Conservation (phyloP, 176 grass and related monocot genomes). For the Chloris gayana region DNA sequence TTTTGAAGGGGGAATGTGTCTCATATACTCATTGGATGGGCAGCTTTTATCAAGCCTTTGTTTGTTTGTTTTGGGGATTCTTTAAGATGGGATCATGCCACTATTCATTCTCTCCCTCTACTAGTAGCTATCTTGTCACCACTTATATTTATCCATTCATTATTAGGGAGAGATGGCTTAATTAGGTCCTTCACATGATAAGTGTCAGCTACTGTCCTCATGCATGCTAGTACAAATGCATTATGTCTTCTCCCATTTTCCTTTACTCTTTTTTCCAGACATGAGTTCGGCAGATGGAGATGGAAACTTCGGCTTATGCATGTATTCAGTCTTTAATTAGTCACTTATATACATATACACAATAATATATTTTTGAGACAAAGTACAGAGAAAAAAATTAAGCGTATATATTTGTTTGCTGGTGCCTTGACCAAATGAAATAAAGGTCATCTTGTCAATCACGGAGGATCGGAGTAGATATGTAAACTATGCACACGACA, state of each 20-base stretch:
- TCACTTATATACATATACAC: not conserved
- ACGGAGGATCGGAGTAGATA: not conserved
- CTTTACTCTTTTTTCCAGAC: not conserved
- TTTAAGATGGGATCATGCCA: conserved; percentile 39
- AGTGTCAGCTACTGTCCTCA: not conserved
- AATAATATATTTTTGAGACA: not conserved
- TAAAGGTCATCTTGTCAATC: conserved; percentile 39
- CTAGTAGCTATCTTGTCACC: too few relatives aligned
- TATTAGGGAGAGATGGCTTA: conserved; percentile 12
- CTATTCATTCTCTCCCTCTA: conserved; percentile 4
- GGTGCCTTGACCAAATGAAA: conserved; percentile 43
- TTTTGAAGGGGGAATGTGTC: conserved; percentile 65
- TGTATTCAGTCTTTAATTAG: conserved; percentile 4
- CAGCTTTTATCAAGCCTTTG: conserved; percentile 71
- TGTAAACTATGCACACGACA: conserved; percentile 47
- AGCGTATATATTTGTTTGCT: not conserved
- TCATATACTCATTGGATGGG: conserved; percentile 75
- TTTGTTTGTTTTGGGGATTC: conserved; percentile 52
- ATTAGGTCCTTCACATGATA: conserved; percentile 17
- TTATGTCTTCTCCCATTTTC: not conserved
- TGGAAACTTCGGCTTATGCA: conserved; percentile 15
- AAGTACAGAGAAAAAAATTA: too few relatives aligned
- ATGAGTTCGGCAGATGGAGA: conserved; percentile 38
- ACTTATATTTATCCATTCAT: not conserved
- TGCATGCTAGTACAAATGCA: not conserved